Conservation (phyloP, 768 basidiomycete species). For the Boletus fagicola region DNA sequence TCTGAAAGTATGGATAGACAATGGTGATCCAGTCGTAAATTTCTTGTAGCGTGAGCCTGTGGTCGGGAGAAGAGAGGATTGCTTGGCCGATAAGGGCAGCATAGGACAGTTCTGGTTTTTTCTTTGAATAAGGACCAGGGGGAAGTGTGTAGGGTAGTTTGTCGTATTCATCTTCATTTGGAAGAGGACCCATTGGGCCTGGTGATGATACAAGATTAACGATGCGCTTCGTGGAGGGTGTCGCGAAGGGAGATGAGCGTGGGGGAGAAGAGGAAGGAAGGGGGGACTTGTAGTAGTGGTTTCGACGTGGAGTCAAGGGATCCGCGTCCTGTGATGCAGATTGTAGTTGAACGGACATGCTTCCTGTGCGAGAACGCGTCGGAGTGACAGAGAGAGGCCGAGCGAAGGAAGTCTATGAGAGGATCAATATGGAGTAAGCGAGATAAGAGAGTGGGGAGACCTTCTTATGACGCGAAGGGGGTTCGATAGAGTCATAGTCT, state of each 20-base stretch:
- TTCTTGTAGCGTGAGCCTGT: slow-evolving; percentile 88
- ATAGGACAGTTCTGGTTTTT: slow-evolving; percentile 86
- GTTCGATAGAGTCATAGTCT: slow-evolving; percentile 35
- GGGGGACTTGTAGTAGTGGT: slow-evolving; percentile 43
- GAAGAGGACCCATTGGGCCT: slow-evolving; percentile 67
- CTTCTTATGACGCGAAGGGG: slow-evolving; percentile 33
- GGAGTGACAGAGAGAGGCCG: slow-evolving; percentile 48
- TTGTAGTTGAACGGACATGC: slow-evolving; percentile 31
- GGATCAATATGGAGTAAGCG: slow-evolving; percentile 1
- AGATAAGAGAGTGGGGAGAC: slow-evolving; percentile 8
- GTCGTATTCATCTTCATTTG: slow-evolving; percentile 64
- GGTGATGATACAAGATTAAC: slow-evolving; percentile 84
- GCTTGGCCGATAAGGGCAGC: slow-evolving; percentile 96
- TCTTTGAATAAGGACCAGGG: slow-evolving; percentile 74
- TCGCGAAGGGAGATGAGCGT: slow-evolving; percentile 58
- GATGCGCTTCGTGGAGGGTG: slow-evolving; percentile 52
- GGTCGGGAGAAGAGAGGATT: slow-evolving; percentile 78
- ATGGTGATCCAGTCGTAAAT: slow-evolving; percentile 96
- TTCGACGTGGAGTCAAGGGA: slow-evolving; percentile 52
- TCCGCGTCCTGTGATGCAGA: slow-evolving; percentile 35
- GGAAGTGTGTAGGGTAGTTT: slow-evolving; percentile 75
- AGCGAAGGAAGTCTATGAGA: slow-evolving; percentile 24
- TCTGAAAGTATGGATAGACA: slow-evolving; percentile 90
- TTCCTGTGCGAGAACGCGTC: slow-evolving; percentile 34
- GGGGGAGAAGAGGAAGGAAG: slow-evolving; percentile 63